Percentiles rank a stretch among this genome's conserved stretches.
These are phyloP conservation scores for Populus hybrid DNA, from an alignment of 441 rosid genomes.

Conservation along the genomic window DNA sequence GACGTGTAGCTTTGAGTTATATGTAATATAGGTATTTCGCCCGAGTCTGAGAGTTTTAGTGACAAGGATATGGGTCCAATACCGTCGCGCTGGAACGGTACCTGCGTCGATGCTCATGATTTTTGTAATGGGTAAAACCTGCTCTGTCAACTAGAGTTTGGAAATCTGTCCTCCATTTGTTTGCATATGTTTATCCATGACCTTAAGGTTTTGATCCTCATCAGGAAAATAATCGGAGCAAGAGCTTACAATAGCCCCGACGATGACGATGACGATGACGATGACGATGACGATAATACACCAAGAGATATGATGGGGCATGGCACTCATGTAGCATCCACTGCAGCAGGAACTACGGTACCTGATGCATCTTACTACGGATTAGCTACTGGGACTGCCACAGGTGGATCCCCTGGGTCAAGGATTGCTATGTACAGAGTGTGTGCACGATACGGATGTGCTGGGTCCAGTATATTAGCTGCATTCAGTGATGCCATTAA, in stretches of 20 bases:
- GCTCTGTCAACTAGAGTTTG: slow-evolving; percentile 32
- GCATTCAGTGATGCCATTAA: slow-evolving; percentile 51
- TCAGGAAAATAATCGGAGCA: slow-evolving; percentile 46
- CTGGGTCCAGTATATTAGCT: slow-evolving; percentile 31
- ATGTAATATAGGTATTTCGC: slow-evolving; percentile 39
- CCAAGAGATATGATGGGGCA: slow-evolving; percentile 46
- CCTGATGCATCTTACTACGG: slow-evolving; percentile 33
- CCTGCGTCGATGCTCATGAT: slow-evolving; percentile 26
- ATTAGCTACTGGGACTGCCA: slow-evolving; percentile 34
- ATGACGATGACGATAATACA: slow-evolving; percentile 10
- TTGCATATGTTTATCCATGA: background rate
- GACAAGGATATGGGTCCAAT: slow-evolving; percentile 38
- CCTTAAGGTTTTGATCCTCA: background rate
- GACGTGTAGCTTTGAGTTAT: background rate
- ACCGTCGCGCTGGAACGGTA: slow-evolving; percentile 45
- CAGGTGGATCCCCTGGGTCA: slow-evolving; percentile 38
- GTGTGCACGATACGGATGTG: slow-evolving; percentile 34
- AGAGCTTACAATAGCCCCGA: slow-evolving; percentile 20
- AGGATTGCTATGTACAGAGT: slow-evolving; percentile 45
- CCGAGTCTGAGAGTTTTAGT: slow-evolving; percentile 45
- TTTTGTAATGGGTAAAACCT: slow-evolving; percentile 19
- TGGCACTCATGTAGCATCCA: slow-evolving; percentile 43
- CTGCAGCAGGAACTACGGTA: slow-evolving; percentile 36
- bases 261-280: slow-evolving; percentile 13
- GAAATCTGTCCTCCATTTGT: background rate